Evolutionary conservation across 2,329 filamentous ascomycete species (phyloP).

Genomic region (Eurotiales sp.): DNA sequence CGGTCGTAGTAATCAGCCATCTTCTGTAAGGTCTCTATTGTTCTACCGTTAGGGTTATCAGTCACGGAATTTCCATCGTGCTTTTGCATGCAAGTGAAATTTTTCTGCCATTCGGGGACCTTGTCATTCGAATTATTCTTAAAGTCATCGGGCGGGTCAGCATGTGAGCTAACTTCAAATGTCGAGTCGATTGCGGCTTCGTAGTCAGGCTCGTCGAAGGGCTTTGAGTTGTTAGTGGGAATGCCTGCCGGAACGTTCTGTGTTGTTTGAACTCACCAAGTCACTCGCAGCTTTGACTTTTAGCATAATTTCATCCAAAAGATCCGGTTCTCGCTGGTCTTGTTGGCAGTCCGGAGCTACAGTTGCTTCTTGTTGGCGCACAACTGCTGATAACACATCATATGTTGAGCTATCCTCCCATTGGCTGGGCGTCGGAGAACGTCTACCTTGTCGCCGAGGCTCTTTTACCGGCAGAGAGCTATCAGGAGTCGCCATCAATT

Average conservation of each 20-base stretch:
- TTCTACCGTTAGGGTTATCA: slow-evolving; percentile 67
- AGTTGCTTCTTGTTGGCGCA: slow-evolving; percentile 5
- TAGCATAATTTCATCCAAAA: slow-evolving; percentile 62
- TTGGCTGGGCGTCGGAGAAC: slow-evolving; percentile 19
- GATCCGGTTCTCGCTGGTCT: slow-evolving; percentile 40
- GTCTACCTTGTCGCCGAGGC: slow-evolving; percentile 16
- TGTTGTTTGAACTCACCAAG: slow-evolving; percentile 38
- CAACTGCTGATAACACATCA: slow-evolving; percentile 4
- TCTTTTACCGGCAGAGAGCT: slow-evolving; percentile 29
- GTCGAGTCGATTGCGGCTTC: slow-evolving; percentile 16
- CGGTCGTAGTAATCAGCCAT: slow-evolving; percentile 76
- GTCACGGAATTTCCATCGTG: slow-evolving; percentile 42
- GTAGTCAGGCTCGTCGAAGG: slow-evolving; percentile 29
- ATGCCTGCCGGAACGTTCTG: not conserved
- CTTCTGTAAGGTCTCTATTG: slow-evolving; percentile 71
- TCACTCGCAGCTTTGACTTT: slow-evolving; percentile 59
- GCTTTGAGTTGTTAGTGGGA: slow-evolving; percentile 21
- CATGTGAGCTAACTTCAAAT: not conserved
- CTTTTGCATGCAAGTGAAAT: slow-evolving; percentile 59
- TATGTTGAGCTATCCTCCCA: slow-evolving; percentile 1
- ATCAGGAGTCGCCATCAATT: not conserved
- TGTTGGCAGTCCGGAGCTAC: not conserved
- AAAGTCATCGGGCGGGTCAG: slow-evolving; percentile 17
- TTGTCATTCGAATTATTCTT: slow-evolving; percentile 16
- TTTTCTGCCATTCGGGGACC: slow-evolving; percentile 35